These are phyloP conservation scores for Alnus rubra DNA, from an alignment of 306 rosid species.

Conservation along the genomic window DNA sequence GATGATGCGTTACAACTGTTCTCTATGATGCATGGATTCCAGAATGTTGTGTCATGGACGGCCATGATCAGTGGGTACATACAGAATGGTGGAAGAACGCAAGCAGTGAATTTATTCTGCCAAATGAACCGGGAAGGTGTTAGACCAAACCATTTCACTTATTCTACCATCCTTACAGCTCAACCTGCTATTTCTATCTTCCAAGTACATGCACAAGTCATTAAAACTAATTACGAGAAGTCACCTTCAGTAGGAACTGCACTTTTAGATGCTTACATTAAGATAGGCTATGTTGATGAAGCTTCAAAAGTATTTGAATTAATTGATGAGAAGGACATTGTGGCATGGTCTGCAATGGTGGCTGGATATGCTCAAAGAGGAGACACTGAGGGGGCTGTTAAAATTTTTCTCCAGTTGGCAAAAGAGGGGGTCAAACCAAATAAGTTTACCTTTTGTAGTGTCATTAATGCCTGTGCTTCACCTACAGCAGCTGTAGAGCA, in stretches of 20 bases:
- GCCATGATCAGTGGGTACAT: conserved; percentile 78
- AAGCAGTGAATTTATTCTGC: conserved; percentile 61
- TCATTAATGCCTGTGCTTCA: conserved; percentile 74
- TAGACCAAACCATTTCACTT: conserved; percentile 78
- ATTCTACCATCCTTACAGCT: conserved; percentile 76
- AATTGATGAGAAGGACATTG: conserved; percentile 67
- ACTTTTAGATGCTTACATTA: conserved; percentile 71
- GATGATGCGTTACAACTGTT: conserved; percentile 62
- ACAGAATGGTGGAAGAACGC: conserved; percentile 58
- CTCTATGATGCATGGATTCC: conserved; percentile 41
- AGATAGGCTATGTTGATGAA: conserved; percentile 49
- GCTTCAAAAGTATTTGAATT: conserved; percentile 64
- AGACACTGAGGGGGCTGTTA: conserved; percentile 64
- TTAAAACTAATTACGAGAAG: conserved; percentile 70
- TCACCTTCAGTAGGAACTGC: conserved; percentile 81
- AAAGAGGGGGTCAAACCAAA: conserved; percentile 70
- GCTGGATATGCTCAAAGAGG: conserved; percentile 76
- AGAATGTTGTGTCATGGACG: conserved; percentile 83
- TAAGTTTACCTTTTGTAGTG: conserved; percentile 76
- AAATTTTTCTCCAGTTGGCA: conserved; percentile 53
- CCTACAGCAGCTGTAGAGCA: conserved; percentile 73
- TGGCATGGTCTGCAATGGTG: conserved; percentile 95
- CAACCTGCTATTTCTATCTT: conserved; percentile 42
- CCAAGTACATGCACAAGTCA: conserved; percentile 74
- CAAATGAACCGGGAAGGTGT: conserved; percentile 69